Conservation (phyloP, 805 yeast species). For the Starmerella bacillaris region DNA sequence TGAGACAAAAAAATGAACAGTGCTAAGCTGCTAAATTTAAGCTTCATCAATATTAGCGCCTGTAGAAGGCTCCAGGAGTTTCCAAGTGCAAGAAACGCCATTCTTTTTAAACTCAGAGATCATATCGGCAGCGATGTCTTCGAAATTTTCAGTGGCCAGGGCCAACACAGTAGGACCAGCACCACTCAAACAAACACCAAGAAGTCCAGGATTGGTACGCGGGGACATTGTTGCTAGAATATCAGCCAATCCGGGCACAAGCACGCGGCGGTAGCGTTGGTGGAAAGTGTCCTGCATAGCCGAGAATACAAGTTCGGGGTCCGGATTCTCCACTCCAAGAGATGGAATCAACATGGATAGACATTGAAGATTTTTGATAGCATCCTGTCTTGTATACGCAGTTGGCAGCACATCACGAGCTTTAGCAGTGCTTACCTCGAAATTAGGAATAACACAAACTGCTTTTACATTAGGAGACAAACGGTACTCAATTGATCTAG, state of each 20-base stretch:
- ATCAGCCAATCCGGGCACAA: constrained; percentile 80
- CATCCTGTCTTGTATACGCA: constrained; percentile 58
- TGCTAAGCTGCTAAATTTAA: too few species aligned
- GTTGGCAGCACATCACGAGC: constrained; percentile 79
- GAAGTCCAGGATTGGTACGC: constrained; percentile 57
- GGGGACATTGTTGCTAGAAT: constrained; percentile 71
- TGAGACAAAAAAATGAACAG: too few species aligned
- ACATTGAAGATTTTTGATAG: constrained; percentile 85
- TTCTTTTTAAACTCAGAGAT: constrained; percentile 48
- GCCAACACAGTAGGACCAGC: constrained; percentile 97
- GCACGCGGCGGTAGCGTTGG: constrained; percentile 86
- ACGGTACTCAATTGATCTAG: constrained; percentile 70
- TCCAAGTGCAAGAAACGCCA: constrained; percentile 59
- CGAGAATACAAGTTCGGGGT: constrained; percentile 65
- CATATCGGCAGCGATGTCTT: constrained; percentile 61
- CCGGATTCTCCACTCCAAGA: constrained; percentile 66
- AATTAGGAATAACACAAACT: constrained; percentile 79
- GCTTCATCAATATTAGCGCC: constrained; percentile 32
- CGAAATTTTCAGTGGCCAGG: constrained; percentile 77
- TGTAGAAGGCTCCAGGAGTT: constrained; percentile 64
- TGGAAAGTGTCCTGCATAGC: constrained; percentile 95
- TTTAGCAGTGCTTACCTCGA: constrained; percentile 84
- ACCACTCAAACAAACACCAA: constrained; percentile 90
- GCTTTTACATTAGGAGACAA: constrained; percentile 75
- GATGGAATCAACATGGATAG: constrained; percentile 85